These are phyloP conservation scores for Kwoniella bestiolae DNA, from an alignment of 768 basidiomycete genomes.

Conservation along the genomic window DNA sequence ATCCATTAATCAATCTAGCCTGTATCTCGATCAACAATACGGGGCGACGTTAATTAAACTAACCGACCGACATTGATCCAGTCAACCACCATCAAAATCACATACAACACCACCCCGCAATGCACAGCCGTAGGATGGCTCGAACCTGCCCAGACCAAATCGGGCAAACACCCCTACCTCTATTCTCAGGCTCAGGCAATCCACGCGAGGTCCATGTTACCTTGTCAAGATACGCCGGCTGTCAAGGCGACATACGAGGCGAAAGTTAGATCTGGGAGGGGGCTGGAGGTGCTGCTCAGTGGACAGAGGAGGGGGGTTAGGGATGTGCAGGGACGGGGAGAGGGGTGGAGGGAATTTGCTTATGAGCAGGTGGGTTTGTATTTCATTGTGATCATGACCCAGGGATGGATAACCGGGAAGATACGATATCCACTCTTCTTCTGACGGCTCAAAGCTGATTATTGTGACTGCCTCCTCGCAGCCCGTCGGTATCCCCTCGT, in stretches of 20 bases:
- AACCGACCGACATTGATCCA: conserved; percentile 56
- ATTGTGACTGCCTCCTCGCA: conserved; percentile 54
- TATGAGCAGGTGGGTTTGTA: conserved; percentile 73
- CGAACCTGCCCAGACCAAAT: conserved; percentile 81
- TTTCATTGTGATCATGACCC: background rate
- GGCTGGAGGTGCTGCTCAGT: conserved; percentile 84
- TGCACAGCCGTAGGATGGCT: conserved; percentile 87
- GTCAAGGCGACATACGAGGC: conserved; percentile 93
- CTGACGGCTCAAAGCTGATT: too few relatives aligned
- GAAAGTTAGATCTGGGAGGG: conserved; percentile 71
- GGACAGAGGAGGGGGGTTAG: conserved; percentile 73
- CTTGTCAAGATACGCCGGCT: conserved; percentile 85
- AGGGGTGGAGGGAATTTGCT: conserved; percentile 75
- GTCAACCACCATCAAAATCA: conserved; percentile 62
- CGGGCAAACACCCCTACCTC: conserved; percentile 79
- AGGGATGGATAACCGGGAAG: too few relatives aligned
- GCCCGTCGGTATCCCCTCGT: conserved; percentile 84
- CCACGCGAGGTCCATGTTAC: conserved; percentile 77
- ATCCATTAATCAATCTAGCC: background rate
- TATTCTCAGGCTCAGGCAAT: conserved; percentile 96
- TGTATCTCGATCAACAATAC: too few relatives aligned
- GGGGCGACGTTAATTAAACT: too few relatives aligned
- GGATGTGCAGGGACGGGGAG: conserved; percentile 80
- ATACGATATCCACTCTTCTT: too few relatives aligned
- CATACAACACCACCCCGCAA: conserved; percentile 73